These are phyloP conservation scores for Thelephora ganbajun DNA, from an alignment of 768 basidiomycete genomes.

Conservation along the genomic window DNA sequence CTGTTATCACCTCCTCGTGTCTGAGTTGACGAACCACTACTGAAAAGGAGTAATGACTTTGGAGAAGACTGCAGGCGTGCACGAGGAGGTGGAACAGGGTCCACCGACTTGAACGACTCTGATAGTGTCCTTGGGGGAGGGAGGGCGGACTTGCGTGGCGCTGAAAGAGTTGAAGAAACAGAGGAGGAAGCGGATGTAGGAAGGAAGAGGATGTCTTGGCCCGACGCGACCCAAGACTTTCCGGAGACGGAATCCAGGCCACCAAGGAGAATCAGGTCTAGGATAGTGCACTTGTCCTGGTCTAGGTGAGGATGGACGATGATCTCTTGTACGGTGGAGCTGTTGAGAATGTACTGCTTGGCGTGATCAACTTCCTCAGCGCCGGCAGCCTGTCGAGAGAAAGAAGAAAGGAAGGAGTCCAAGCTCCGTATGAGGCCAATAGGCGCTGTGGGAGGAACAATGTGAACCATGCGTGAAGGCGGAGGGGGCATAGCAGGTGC, in stretches of 20 bases:
- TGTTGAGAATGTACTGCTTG: slow-evolving; percentile 17
- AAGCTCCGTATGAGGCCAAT: slow-evolving; percentile 21
- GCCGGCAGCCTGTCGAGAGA: slow-evolving; percentile 9
- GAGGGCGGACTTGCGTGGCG: too few species aligned
- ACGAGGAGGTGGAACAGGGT: too few species aligned
- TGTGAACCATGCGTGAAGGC: slow-evolving; percentile 10
- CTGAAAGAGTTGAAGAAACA: neutral
- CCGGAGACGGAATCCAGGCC: neutral
- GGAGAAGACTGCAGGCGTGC: too few species aligned
- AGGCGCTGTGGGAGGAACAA: slow-evolving; percentile 9
- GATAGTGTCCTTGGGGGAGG: too few species aligned
- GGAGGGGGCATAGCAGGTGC: slow-evolving; percentile 19
- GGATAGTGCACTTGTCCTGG: neutral
- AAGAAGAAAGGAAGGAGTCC: slow-evolving; percentile 24
- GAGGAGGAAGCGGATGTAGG: neutral
- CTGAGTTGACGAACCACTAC: too few species aligned
- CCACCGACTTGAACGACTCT: too few species aligned
- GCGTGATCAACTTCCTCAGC: slow-evolving; percentile 11
- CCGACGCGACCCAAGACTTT: neutral
- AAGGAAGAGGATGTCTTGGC: neutral
- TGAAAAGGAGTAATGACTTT: too few species aligned
- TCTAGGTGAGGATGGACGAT: slow-evolving; percentile 2
- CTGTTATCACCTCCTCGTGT: too few species aligned
- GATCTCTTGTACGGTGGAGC: slow-evolving; percentile 12
- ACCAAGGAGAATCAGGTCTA: neutral